A percentile compares a stretch with the other conserved stretches of the same genome.
These are phyloP conservation scores for Balakata baccata DNA, from an alignment of 345 rosid species.

Conservation along the genomic window DNA sequence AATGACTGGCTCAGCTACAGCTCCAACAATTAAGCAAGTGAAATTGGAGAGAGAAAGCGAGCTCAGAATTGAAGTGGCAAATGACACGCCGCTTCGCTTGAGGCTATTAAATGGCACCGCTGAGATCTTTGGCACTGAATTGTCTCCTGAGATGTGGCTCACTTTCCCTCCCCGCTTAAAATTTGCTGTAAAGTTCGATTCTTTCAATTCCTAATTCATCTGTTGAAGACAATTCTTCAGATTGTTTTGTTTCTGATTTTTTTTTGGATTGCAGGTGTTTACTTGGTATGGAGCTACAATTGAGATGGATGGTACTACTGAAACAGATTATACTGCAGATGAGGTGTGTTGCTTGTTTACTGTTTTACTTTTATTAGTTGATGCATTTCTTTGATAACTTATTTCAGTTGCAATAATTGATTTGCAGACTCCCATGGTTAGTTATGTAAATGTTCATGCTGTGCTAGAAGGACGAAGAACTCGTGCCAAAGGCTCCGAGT, in stretches of 20 bases:
- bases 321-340: conserved; percentile 90
- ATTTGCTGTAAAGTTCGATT: conserved; percentile 54
- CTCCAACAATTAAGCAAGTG: conserved; percentile 52
- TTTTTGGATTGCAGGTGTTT: conserved; percentile 51
- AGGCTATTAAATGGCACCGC: conserved; percentile 76
- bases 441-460: conserved; percentile 84
- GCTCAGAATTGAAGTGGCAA: conserved; percentile 79
- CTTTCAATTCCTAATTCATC: background rate
- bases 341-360: conserved; percentile 46
- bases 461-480: conserved; percentile 65
- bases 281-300: conserved; percentile 94
- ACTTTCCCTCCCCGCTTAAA: conserved; percentile 81
- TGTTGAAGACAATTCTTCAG: background rate
- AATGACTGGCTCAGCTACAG: background rate
- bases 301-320: conserved; percentile 80
- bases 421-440: conserved; percentile 86
- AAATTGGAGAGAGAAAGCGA: conserved; percentile 84
- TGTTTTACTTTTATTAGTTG: background rate
- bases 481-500: conserved; percentile 59
- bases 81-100: conserved; percentile 65
- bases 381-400: background rate
- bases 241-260: background rate
- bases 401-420: conserved; percentile 1
- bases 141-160: conserved; percentile 83
- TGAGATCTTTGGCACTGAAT: conserved; percentile 85